These are phyloP conservation scores for Olyra latifolia DNA, from an alignment of 176 grass and related monocot genomes.

Conservation along the genomic window DNA sequence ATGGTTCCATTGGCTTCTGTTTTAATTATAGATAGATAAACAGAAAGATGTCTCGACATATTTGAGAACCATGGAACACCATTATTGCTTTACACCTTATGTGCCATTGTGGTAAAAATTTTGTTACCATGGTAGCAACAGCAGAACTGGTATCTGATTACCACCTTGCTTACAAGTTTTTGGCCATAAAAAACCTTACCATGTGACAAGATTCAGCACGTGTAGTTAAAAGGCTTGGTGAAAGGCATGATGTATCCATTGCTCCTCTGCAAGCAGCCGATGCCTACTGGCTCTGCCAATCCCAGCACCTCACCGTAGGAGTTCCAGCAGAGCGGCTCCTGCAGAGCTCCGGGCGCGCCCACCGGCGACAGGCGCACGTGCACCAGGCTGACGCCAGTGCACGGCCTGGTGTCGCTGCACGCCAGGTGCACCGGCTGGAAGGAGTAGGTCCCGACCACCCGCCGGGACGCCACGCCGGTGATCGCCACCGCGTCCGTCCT, in stretches of 20 bases:
- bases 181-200: neutral
- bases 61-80: neutral
- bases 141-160: neutral
- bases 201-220: slow-evolving; percentile 34
- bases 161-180: neutral
- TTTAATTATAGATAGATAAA: too few species aligned
- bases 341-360: neutral
- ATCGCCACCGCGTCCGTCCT: slow-evolving; percentile 57
- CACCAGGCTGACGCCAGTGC: slow-evolving; percentile 47
- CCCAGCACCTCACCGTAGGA: slow-evolving; percentile 52
- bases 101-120: neutral
- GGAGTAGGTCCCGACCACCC: slow-evolving; percentile 57
- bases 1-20: too few species aligned
- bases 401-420: slow-evolving; percentile 71
- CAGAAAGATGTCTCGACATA: too few species aligned
- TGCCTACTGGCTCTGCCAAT: slow-evolving; percentile 20
- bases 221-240: slow-evolving; percentile 54
- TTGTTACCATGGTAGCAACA: neutral
- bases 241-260: slow-evolving; percentile 43
- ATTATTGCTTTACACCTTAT: neutral
- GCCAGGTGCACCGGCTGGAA: slow-evolving; percentile 63
- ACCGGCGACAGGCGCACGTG: slow-evolving; percentile 49
- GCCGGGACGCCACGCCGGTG: slow-evolving; percentile 47
- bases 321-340: slow-evolving; percentile 60
- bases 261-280: slow-evolving; percentile 55